A percentile compares a stretch with the other conserved stretches of the same genome.
These are phyloP conservation scores for Leptomonas pyrrhocoris DNA, from an alignment of 208 protist species.

Conservation along the genomic window DNA sequence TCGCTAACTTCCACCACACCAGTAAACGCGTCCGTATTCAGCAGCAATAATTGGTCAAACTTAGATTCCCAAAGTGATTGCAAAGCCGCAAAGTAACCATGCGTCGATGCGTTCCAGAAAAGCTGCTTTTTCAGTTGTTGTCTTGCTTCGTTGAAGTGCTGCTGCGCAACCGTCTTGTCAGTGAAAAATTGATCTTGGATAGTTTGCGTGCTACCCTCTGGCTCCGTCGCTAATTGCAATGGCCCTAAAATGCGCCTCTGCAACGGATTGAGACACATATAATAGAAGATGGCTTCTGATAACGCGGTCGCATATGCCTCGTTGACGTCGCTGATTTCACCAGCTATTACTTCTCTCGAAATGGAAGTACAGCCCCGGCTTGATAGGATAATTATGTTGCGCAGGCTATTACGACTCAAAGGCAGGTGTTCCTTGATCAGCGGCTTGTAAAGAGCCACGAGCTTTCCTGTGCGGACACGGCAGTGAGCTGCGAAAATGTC, in stretches of 20 bases:
- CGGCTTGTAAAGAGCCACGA: constrained; percentile 79
- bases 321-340: constrained; percentile 63
- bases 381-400: constrained; percentile 72
- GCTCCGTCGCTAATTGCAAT: constrained; percentile 47
- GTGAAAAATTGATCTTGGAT: not conserved
- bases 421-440: constrained; percentile 59
- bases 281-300: constrained; percentile 75
- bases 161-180: constrained; percentile 2
- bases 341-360: constrained; percentile 56
- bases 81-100: constrained; percentile 64
- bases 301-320: constrained; percentile 65
- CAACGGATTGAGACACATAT: constrained; percentile 74
- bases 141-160: constrained; percentile 39
- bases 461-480: constrained; percentile 53
- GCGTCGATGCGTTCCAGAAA: constrained; percentile 52
- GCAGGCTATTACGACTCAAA: constrained; percentile 49
- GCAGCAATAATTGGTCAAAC: constrained; percentile 60
- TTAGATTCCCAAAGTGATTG: constrained; percentile 58
- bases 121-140: constrained; percentile 45
- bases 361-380: constrained; percentile 48
- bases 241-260: constrained; percentile 69
- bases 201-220: constrained; percentile 11
- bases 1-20: constrained; percentile 43
- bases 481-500: constrained; percentile 35
- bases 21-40: constrained; percentile 43